phyloP scores from a whole-genome alignment of 371 early-diverging fungal species.

The Umbelopsis sp. region DNA sequence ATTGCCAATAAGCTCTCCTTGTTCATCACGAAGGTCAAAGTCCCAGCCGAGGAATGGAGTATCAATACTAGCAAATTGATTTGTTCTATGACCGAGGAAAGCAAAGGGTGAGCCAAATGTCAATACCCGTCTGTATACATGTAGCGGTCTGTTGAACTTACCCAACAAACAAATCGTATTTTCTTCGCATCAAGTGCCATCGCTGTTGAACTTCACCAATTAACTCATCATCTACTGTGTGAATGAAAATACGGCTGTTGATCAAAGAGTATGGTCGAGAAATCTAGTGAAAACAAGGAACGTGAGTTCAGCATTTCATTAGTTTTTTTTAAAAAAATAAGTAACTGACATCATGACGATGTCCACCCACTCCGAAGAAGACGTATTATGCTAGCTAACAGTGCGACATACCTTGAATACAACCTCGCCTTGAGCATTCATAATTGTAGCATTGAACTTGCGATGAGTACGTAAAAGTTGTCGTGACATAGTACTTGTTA shows the following conservation, averaged over 20 bases:
- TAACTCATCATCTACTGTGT: slow-evolving; percentile 58
- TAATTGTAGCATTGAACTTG: slow-evolving; percentile 75
- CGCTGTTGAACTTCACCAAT: slow-evolving; percentile 91
- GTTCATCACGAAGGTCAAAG: slow-evolving; percentile 73
- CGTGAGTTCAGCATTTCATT: not conserved
- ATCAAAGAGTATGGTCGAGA: slow-evolving; percentile 78
- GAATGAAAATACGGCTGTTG: slow-evolving; percentile 76
- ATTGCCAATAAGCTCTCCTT: slow-evolving; percentile 59
- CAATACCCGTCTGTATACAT: not conserved
- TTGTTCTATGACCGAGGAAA: slow-evolving; percentile 22
- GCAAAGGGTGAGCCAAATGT: not conserved
- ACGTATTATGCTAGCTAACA: too few species aligned
- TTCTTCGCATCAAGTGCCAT: slow-evolving; percentile 85
- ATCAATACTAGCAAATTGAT: slow-evolving; percentile 83
- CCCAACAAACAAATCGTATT: slow-evolving; percentile 81
- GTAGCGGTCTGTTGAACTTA: slow-evolving; percentile 13
- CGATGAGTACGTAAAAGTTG: slow-evolving; percentile 82
- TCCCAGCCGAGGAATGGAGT: slow-evolving; percentile 81
- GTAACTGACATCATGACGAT: too few species aligned
- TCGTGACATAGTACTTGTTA: slow-evolving; percentile 66
- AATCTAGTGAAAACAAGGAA: slow-evolving; percentile 38
- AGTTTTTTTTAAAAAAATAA: not conserved
- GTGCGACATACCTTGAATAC: slow-evolving; percentile 59
- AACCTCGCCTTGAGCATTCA: slow-evolving; percentile 72
- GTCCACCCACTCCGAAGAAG: not conserved